Conservation (phyloP, 2,329 filamentous ascomycete genomes). For the Geosmithia flava region DNA sequence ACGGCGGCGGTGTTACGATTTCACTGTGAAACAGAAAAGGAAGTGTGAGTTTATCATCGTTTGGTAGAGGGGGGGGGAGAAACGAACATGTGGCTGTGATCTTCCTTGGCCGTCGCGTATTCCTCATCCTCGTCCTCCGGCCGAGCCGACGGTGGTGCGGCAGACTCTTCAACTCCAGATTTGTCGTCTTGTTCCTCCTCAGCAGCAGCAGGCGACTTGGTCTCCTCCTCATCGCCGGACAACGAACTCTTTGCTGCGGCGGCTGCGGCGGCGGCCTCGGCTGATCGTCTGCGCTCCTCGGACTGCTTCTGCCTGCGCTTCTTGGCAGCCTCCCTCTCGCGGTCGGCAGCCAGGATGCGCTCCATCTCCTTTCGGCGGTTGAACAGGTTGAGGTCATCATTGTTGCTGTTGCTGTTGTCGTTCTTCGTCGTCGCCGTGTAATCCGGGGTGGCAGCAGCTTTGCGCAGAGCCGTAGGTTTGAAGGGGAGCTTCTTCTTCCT, state of each 20-base stretch:
- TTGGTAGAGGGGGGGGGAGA: neutral
- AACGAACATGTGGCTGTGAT: conserved; percentile 1
- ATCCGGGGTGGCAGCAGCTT: conserved; percentile 9
- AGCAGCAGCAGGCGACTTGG: neutral
- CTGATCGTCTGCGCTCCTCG: conserved; percentile 6
- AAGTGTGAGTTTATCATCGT: neutral
- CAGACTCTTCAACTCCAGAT: conserved; percentile 1
- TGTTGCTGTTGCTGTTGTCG: conserved; percentile 12
- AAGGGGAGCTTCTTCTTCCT: conserved; percentile 33
- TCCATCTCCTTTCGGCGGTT: conserved; percentile 37
- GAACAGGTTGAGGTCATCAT: conserved; percentile 34
- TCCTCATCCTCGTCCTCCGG: neutral
- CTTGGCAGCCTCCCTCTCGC: conserved; percentile 14
- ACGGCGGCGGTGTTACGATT: conserved; percentile 22
- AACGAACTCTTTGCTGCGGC: conserved; percentile 1
- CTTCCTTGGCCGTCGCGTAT: conserved; percentile 1
- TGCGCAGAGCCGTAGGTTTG: conserved; percentile 32
- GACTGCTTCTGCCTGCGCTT: conserved; percentile 10
- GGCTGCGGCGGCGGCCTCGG: conserved; percentile 1
- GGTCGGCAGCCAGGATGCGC: conserved; percentile 26
- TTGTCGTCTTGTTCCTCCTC: conserved; percentile 3
- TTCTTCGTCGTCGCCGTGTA: conserved; percentile 1
- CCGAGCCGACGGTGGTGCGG: neutral
- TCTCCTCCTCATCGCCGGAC: neutral
- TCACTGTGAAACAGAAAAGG: conserved; percentile 10